Evolutionary conservation across 345 rosid genomes (phyloP), one percentile per base, ranked within the genome.

Genomic region (Nasturtium officinale): DNA sequence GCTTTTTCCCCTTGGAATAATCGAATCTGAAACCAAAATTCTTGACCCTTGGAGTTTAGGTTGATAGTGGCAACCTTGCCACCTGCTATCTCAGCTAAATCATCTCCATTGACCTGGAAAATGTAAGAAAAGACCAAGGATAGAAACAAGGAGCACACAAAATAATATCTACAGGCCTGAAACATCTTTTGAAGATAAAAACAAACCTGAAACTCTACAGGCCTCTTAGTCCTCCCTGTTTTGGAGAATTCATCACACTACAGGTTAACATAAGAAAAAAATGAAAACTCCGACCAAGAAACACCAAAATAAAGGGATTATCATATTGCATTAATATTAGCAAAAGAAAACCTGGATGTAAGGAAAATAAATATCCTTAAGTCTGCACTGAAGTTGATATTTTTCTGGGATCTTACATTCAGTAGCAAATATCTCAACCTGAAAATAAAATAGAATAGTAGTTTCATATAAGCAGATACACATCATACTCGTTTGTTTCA

Each of bases 321-420:
- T 13, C 38, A 21, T 63, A 16, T 30, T 61, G 61, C 28, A 51
- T 10, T 26, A 26, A 3, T 7, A 26, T 17, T 3, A 18, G 38
- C 17, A 12, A 7, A 46, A 46, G 37, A 61, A 30, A 48, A 88
- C 97, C 94, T 88, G 92, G 65, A 90, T 82, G 66, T 88, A 90
- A 6, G 94, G 94, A 65, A 88, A 90, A 52, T 90, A 90, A 38
- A 88, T 87, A 81, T 90, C 97, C 88, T 90, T 90, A 54, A 90
- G 83, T 57, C 63, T 84, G 82, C 92, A 88, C 42, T 58, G 82
- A 51, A 88, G 86, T 65, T 82, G 82, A 74, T 23, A 47, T 68
- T 51, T 20, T 43, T 83, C 78, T 40, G 81, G 64, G 15, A 62
- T 56, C 46, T 73, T 75, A 23, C 66, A 45, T 65, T 69, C 82